phyloP scores from a whole-genome alignment of 768 basidiomycete species.

The Guyanaporus albipodus region DNA sequence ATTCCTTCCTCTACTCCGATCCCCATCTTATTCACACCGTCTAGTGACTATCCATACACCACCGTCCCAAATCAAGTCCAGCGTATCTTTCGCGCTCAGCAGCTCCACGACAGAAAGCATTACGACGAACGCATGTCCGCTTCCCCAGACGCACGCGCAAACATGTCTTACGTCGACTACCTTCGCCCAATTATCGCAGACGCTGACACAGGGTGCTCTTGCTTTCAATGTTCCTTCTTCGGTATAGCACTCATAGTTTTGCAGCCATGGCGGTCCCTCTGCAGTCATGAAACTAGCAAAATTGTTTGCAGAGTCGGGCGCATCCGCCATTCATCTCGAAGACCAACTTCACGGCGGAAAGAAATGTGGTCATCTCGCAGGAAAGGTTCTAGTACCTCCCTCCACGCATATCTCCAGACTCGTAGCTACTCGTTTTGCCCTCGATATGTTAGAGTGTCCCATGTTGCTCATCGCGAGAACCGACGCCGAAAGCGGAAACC shows the following conservation, averaged over 20 bases:
- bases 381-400: constrained; percentile 90
- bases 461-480: constrained; percentile 91
- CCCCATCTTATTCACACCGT: constrained; percentile 1
- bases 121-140: constrained; percentile 79
- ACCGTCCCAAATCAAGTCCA: constrained; percentile 97
- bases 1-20: background rate
- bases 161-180: constrained; percentile 81
- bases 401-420: constrained; percentile 84
- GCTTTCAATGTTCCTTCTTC: background rate
- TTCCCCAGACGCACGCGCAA: constrained; percentile 57
- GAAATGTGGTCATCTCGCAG: constrained; percentile 90
- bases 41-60: constrained; percentile 91
- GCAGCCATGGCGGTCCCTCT: constrained; percentile 87
- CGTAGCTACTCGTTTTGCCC: constrained; percentile 82
- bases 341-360: constrained; percentile 95
- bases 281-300: constrained; percentile 94
- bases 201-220: constrained; percentile 82
- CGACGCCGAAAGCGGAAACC: constrained; percentile 83
- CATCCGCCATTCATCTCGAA: constrained; percentile 87
- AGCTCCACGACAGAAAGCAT: constrained; percentile 89
- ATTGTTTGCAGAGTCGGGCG: constrained; percentile 92
- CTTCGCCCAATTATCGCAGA: constrained; percentile 92
- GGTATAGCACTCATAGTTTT: constrained; percentile 6
- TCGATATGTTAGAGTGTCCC: constrained; percentile 84
- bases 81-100: constrained; percentile 85